Base-by-base conservation (phyloP, 257 asterid species). In the Voacanga thouarsii region DNA sequence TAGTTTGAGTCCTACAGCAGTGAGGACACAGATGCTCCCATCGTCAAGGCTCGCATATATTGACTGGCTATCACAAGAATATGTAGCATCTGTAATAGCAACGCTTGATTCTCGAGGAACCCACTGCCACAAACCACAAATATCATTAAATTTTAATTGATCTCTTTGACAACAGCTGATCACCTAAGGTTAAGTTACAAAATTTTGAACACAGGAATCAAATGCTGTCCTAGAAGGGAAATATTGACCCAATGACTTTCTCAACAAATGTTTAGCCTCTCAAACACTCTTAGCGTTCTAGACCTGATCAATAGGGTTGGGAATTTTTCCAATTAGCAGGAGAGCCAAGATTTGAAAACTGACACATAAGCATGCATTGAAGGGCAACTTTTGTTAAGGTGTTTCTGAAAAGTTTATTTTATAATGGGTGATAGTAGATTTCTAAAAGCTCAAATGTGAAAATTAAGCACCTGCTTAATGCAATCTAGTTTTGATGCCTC, bases 51-150 rank as follows among this genome's bases (percentile, higher is more conserved):
- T 64, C 14, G 88, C 87, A 72, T 83, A 92, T 49, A 92, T 75
- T 9, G 81, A 85, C 78, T 86, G 90, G 85, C 97, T 77, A 75
- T 92, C 89, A 55, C 95, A 87, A 2, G 97, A 90, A 83, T 82
- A 90, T 6, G 94, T 85, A 14, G 93, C 96, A 78, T 90, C 91
- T 50, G 93, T 87, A 49, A 90, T 87, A 67, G 89, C 77, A 50
- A 82, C 65, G 41, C 79, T 45, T 7, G 86, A 75, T 60, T 87
- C 88, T 72, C 77, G 81, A 24, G 94, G 84, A 59, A 79, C 73
- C 92, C 94, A 89, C 94, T 89, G 92, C 77, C 78, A 83, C 23
- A 75, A 76, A 70, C 71, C 77, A 79, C 68, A 71, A 41, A 30
- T 24, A 26, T 44, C 28, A 28, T 5, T 76, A 56, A 82, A 70